Base-by-base conservation (phyloP, 148 eudicot genomes). In the Hydrangea macrophylla region DNA sequence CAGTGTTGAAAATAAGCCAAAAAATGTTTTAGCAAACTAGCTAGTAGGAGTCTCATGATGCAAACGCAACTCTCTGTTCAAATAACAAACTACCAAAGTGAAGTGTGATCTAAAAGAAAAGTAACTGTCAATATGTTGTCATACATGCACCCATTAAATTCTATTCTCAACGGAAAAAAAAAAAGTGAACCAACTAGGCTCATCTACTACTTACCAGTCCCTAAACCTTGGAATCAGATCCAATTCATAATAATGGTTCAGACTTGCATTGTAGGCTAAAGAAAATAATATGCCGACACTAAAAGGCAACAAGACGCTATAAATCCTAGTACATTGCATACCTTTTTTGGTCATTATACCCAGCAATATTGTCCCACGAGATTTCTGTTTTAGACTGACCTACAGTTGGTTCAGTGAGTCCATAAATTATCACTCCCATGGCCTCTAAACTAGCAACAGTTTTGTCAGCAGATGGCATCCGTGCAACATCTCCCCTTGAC, bases 321-420 rank as follows among this genome's bases (percentile, higher is more conserved):
- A 45, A 25, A 44, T 33, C 15, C 22, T 55, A 60, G 62, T 25
- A 65, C 12, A 55, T 57, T 31, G 69, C 65, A 23, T 81, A 95
- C 99, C 97, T 70, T 65, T 95, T 95, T 68, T 95, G 99, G 64
- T 87, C 76, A 63, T 84, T 80, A 83, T 91, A 95, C 30, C 99
- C 99, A 81, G 99, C 99, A 81, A 91, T 95, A 66, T 89, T 91
- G 30, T 91, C 97, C 99, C 99, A 95, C 59, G 99, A 85, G 66
- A 95, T 84, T 59, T 84, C 83, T 62, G 70, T 54, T 67, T 73
- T 87, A 28, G 80, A 13, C 35, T 65, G 15, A 66, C 62, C 92
- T 26, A 58, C 27, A 56, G 31, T 78, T 9, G 82, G 72, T 64
- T 81, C 85, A 60, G 80, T 80, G 32, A 91, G 76, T 58, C 99